Percentiles rank a stretch among this genome's conserved stretches.
These are phyloP conservation scores for Trichoderma oligosporum DNA, from an alignment of 2,329 filamentous ascomycete genomes.

Conservation along the genomic window DNA sequence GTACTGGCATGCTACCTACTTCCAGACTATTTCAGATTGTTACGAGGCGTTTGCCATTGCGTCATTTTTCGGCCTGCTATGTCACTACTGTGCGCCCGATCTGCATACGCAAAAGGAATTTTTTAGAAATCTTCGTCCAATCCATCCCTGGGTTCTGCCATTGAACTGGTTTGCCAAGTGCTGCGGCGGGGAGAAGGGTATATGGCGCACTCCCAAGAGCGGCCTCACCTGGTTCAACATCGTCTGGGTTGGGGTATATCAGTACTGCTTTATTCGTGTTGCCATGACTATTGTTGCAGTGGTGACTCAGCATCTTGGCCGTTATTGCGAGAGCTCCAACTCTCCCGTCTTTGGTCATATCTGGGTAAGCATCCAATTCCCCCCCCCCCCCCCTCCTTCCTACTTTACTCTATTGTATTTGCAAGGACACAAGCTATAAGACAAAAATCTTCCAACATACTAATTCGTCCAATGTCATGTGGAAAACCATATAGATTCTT, in stretches of 20 bases:
- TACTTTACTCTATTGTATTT: no score
- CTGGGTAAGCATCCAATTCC: constrained; percentile 60
- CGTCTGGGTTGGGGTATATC: constrained; percentile 76
- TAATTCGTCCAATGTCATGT: no score
- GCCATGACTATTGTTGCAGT: constrained; percentile 76
- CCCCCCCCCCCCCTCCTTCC: no score
- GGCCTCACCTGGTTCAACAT: constrained; percentile 90
- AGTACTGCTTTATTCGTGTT: constrained; percentile 80
- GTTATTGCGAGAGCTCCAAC: constrained; percentile 76
- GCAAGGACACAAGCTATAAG: no score
- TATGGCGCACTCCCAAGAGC: constrained; percentile 70
- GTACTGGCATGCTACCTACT: constrained; percentile 77
- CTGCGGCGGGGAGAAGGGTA: constrained; percentile 64
- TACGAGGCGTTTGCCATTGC: constrained; percentile 88
- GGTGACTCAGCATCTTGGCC: constrained; percentile 61
- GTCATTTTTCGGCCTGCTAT: constrained; percentile 80
- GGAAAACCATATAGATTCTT: constrained; percentile 47
- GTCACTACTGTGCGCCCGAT: constrained; percentile 73
- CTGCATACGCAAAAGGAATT: constrained; percentile 78
- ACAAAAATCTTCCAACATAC: no score
- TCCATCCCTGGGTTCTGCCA: constrained; percentile 72
- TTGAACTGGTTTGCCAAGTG: constrained; percentile 66
- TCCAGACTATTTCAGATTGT: constrained; percentile 74
- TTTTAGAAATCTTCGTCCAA: constrained; percentile 64
- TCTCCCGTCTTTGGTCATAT: constrained; percentile 77